Conservation (phyloP, 768 basidiomycete species). For the Neoboletus brunneissimus region DNA sequence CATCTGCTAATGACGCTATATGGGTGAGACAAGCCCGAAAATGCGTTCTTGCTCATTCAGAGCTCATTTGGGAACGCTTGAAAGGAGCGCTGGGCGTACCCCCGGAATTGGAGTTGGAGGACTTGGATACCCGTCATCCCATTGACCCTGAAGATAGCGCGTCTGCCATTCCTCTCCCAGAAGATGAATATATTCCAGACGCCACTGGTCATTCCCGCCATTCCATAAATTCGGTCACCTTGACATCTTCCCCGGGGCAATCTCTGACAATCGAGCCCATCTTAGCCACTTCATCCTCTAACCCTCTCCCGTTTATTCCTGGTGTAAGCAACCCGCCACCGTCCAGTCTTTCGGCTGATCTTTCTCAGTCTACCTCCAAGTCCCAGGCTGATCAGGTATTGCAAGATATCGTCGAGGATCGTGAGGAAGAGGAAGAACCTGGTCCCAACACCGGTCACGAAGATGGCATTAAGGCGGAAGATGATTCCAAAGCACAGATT, state of each 20-base stretch:
- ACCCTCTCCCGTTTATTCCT: constrained; percentile 11
- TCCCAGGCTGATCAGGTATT: constrained; percentile 35
- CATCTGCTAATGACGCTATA: constrained; percentile 59
- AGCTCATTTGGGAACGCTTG: constrained; percentile 89
- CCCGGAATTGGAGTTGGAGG: constrained; percentile 73
- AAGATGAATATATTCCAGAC: background rate
- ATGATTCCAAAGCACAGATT: constrained; percentile 37
- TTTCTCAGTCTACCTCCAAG: constrained; percentile 27
- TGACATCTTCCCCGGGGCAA: constrained; percentile 14
- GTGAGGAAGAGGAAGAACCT: constrained; percentile 50
- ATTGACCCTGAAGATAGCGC: background rate
- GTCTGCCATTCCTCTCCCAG: background rate
- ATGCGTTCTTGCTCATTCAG: constrained; percentile 73
- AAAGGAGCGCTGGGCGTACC: constrained; percentile 88
- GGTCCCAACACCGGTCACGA: constrained; percentile 9
- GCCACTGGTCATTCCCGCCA: background rate
- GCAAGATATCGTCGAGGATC: constrained; percentile 51
- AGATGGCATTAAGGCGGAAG: constrained; percentile 19
- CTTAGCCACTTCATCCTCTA: constrained; percentile 36
- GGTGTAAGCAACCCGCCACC: constrained; percentile 35
- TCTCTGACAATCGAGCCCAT: constrained; percentile 51
- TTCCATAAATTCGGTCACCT: constrained; percentile 1
- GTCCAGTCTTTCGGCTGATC: constrained; percentile 36
- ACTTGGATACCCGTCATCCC: constrained; percentile 12
- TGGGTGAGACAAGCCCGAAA: constrained; percentile 75